Evolutionary conservation across 164 flowering plant genomes (phyloP).

Genomic region (Pachysandra terminalis): DNA sequence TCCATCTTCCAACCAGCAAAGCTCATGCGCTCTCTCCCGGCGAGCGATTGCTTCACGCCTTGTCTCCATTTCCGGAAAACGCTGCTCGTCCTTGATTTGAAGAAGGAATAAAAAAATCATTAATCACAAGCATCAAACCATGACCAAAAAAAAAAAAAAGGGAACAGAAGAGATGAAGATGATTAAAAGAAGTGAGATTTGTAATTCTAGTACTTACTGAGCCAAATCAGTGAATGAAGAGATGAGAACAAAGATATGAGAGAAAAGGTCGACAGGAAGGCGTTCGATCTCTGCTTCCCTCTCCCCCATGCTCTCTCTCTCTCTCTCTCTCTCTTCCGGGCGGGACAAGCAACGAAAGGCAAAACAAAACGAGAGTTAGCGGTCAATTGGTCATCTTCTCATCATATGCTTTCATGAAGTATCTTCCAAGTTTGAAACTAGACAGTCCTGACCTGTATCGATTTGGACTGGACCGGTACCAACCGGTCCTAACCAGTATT

Average conservation of each 20-base stretch:
- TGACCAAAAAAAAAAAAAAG: background rate
- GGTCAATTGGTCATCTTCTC: no score
- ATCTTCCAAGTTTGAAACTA: no score
- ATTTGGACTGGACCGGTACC: no score
- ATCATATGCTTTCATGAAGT: no score
- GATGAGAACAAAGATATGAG: conserved; percentile 51
- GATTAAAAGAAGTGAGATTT: no score
- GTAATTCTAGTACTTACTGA: conserved; percentile 32
- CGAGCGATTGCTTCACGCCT: conserved; percentile 76
- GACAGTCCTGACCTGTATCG: no score
- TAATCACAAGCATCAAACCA: background rate
- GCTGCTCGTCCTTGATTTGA: conserved; percentile 19
- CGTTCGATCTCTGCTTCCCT: conserved; percentile 56
- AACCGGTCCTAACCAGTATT: no score
- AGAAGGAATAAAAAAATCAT: background rate
- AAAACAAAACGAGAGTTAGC: no score
- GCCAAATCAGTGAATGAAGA: conserved; percentile 74
- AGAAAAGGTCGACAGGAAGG: conserved; percentile 59
- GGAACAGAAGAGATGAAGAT: background rate
- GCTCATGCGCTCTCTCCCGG: conserved; percentile 58
- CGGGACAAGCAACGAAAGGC: no score
- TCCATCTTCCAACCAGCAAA: conserved; percentile 90
- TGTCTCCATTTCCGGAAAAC: conserved; percentile 88
- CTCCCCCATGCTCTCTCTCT: conserved; percentile 1
- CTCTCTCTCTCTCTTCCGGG: conserved; percentile 1